phyloP scores from a whole-genome alignment of 2,329 filamentous ascomycete genomes.

The Lasiodiplodia sp. region DNA sequence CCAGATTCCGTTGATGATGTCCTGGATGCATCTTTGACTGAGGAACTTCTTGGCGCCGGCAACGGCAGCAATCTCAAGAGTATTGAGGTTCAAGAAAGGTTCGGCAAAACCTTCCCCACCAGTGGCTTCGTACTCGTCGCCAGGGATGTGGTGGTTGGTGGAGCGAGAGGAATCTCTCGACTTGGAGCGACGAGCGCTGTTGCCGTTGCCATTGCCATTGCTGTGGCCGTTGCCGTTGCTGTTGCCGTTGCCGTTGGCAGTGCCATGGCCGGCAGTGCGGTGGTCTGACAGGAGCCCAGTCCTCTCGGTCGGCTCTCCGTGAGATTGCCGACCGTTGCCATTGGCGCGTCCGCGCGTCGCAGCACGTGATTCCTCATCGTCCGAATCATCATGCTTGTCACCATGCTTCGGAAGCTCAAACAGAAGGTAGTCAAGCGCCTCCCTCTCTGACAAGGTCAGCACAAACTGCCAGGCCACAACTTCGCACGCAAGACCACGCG shows the following conservation, averaged over 20 bases:
- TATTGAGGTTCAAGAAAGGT: slow-evolving; percentile 81
- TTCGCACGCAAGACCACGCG: slow-evolving; percentile 77
- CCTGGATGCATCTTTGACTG: slow-evolving; percentile 80
- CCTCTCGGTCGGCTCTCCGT: slow-evolving; percentile 26
- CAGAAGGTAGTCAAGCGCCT: slow-evolving; percentile 77
- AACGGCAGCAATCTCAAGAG: slow-evolving; percentile 84
- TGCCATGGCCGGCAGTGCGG: slow-evolving; percentile 23
- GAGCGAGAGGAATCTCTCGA: slow-evolving; percentile 52
- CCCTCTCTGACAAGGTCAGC: slow-evolving; percentile 72
- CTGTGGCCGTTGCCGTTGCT: slow-evolving; percentile 36
- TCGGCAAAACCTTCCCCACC: slow-evolving; percentile 69
- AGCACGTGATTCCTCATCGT: slow-evolving; percentile 33
- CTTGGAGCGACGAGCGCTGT: slow-evolving; percentile 9
- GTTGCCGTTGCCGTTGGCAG: slow-evolving; percentile 55
- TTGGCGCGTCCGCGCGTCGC: slow-evolving; percentile 17
- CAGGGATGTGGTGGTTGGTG: slow-evolving; percentile 35
- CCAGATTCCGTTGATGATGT: slow-evolving; percentile 85
- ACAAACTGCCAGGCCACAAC: slow-evolving; percentile 83
- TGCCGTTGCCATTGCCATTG: slow-evolving; percentile 32
- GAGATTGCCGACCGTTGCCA: slow-evolving; percentile 10
- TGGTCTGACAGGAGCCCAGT: slow-evolving; percentile 29
- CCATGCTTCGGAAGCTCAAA: slow-evolving; percentile 68
- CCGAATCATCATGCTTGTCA: slow-evolving; percentile 33
- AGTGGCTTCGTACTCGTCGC: slow-evolving; percentile 39
- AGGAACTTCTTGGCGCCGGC: slow-evolving; percentile 85